Base-by-base conservation (phyloP, 805 yeast genomes). In the Saturnispora ahearnii region DNA sequence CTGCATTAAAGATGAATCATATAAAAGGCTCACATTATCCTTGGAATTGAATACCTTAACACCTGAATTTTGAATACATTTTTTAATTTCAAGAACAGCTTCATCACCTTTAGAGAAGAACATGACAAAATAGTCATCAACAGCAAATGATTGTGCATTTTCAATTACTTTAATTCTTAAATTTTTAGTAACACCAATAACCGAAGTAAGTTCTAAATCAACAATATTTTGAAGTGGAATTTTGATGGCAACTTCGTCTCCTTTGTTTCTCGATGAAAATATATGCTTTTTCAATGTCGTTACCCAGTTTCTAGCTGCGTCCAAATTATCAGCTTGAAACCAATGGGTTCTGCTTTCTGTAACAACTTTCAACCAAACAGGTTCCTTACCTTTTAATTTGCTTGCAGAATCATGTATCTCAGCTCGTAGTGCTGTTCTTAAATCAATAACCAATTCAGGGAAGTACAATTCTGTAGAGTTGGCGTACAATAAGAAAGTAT, bases 391-490 rank as follows among this genome's bases (percentile, higher is more conserved):
- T 54, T 57, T 48, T 51, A 55, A 15, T 46, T 55, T 40, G 43
- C 54, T 51, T 34, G 57, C 55, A 2, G 55, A 40, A n/a, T 48
- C 53, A 34, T 66, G 63, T 0, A 81, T 66, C 50, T 81, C 89
- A 0, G 84, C 87, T 34, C 75, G 66, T 8, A 76, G 59, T 3
- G 90, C 87, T 9, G 74, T 70, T 41, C 79, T 71, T 53, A 91
- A 68, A 62, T 88, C 93, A 34, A 91, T 79, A 0, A 87, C 82
- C 34, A 85, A 67, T 8, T 72, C 70, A 0, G 98, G 97, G 67
- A 88, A 89, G 64, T 89, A 88, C n/a, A 84, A 67, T 51, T 89
- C 95, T 0, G 87, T 81, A 1, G 96, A 76, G 7, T 77, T 77
- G 8, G 77, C 68, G 63, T 84, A 89, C 36, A 87, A 72, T 3